A percentile compares a stretch with the other conserved stretches of the same genome.
These are phyloP conservation scores for Ceratonia siliqua DNA, from an alignment of 306 rosid genomes.

Conservation along the genomic window DNA sequence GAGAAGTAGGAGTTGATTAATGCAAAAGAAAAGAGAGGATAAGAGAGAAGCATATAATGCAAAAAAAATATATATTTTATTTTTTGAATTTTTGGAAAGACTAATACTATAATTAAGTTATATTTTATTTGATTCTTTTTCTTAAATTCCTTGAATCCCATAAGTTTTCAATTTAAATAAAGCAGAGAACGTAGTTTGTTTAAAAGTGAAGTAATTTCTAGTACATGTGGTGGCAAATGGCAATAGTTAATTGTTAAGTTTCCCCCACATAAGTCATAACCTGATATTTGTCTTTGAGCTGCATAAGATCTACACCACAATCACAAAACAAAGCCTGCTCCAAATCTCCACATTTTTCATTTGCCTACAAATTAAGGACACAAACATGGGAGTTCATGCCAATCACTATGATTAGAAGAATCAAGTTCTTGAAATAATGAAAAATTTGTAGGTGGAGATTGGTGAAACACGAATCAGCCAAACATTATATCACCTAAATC, in stretches of 20 bases:
- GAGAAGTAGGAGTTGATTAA: background rate
- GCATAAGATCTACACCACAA: slow-evolving; percentile 48
- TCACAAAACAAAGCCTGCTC: slow-evolving; percentile 24
- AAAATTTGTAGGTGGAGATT: too few relatives aligned
- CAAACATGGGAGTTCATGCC: slow-evolving; percentile 27
- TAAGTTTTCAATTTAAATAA: too few relatives aligned
- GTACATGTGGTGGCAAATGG: slow-evolving; percentile 40
- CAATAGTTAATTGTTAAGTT: slow-evolving; percentile 39
- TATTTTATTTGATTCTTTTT: too few relatives aligned
- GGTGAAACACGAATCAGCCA: too few relatives aligned
- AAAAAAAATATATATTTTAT: too few relatives aligned
- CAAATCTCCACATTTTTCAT: slow-evolving; percentile 26
- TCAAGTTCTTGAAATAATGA: background rate
- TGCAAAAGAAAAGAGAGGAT: background rate
- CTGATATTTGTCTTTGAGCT: slow-evolving; percentile 46
- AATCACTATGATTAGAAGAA: slow-evolving; percentile 29
- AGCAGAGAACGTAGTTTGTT: too few relatives aligned
- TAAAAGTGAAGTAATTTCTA: too few relatives aligned
- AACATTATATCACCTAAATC: too few relatives aligned
- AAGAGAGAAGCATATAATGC: background rate
- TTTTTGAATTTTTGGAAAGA: background rate
- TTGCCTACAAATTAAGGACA: slow-evolving; percentile 9
- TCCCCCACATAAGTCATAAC: slow-evolving; percentile 38
- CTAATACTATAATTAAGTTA: too few relatives aligned
- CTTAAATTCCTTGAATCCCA: too few relatives aligned